Conservation (phyloP, 345 rosid species). For the Psidium guajava region DNA sequence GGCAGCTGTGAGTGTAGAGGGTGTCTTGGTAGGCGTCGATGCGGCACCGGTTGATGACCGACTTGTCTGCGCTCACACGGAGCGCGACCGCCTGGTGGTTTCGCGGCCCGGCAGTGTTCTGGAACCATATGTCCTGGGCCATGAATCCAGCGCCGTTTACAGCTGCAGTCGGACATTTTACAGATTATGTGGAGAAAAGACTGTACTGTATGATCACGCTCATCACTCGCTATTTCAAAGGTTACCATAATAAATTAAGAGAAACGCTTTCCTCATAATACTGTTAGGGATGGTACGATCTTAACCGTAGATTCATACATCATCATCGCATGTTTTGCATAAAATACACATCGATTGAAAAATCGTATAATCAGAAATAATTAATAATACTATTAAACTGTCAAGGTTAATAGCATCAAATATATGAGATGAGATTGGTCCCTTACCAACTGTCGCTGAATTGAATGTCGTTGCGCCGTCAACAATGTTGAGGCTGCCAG, state of each 20-base stretch:
- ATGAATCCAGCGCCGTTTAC: slow-evolving; percentile 77
- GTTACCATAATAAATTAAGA: neutral
- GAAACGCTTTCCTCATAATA: too few relatives aligned
- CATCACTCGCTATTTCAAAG: neutral
- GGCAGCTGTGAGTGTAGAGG: too few relatives aligned
- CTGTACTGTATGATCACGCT: neutral
- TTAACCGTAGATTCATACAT: too few relatives aligned
- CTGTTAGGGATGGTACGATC: too few relatives aligned
- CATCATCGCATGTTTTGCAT: too few relatives aligned
- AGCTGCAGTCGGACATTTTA: slow-evolving; percentile 13
- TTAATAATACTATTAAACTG: too few relatives aligned
- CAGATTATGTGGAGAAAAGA: neutral
- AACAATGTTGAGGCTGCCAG: slow-evolving; percentile 45
- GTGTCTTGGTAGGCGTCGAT: too few relatives aligned
- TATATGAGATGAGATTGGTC: neutral
- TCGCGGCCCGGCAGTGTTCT: slow-evolving; percentile 69
- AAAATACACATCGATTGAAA: too few relatives aligned
- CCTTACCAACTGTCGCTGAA: slow-evolving; percentile 72
- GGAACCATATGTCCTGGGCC: slow-evolving; percentile 75
- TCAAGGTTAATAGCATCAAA: neutral
- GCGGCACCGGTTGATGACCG: slow-evolving; percentile 1
- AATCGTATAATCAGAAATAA: too few relatives aligned
- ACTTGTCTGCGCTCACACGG: slow-evolving; percentile 71
- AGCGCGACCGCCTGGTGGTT: slow-evolving; percentile 91
- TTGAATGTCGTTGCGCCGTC: slow-evolving; percentile 63